phyloP scores from a whole-genome alignment of 768 basidiomycete genomes.

The Collybiopsis luxurians region DNA sequence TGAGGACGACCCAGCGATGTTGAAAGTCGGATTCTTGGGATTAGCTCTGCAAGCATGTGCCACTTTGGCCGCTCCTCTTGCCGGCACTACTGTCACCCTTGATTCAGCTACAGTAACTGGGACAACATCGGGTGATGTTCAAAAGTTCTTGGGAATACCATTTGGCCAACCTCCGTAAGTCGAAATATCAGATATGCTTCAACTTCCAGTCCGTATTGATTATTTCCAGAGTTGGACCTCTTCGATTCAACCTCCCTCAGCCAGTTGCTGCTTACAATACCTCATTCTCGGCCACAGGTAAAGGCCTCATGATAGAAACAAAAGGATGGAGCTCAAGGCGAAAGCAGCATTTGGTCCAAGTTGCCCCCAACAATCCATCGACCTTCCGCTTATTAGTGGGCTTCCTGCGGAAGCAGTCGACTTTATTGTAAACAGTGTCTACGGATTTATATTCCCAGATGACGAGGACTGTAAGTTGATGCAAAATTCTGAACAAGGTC shows the following conservation, averaged over 20 bases:
- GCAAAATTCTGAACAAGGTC: neutral
- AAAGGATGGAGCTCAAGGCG: too few species aligned
- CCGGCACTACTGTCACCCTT: conserved; percentile 34
- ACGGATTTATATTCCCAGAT: conserved; percentile 9
- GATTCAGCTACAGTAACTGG: conserved; percentile 45
- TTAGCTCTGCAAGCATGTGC: neutral
- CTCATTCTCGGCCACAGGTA: conserved; percentile 29
- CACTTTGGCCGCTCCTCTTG: neutral
- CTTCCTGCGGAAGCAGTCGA: conserved; percentile 32
- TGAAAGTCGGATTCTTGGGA: neutral
- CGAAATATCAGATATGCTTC: neutral
- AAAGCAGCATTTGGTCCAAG: conserved; percentile 38
- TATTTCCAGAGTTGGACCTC: conserved; percentile 29
- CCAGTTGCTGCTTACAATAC: conserved; percentile 33
- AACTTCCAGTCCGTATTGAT: neutral
- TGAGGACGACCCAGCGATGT: neutral
- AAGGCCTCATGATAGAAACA: too few species aligned
- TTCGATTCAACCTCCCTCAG: conserved; percentile 41
- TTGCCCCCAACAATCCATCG: conserved; percentile 44
- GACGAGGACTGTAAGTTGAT: conserved; percentile 8
- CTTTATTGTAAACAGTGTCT: conserved; percentile 10
- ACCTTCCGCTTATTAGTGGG: conserved; percentile 32
- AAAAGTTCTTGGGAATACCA: conserved; percentile 51
- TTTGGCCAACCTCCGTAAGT: conserved; percentile 55
- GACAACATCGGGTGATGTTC: conserved; percentile 24